phyloP scores from a whole-genome alignment of 2,329 filamentous ascomycete species.

The Paracoccidioides brasiliensis region DNA sequence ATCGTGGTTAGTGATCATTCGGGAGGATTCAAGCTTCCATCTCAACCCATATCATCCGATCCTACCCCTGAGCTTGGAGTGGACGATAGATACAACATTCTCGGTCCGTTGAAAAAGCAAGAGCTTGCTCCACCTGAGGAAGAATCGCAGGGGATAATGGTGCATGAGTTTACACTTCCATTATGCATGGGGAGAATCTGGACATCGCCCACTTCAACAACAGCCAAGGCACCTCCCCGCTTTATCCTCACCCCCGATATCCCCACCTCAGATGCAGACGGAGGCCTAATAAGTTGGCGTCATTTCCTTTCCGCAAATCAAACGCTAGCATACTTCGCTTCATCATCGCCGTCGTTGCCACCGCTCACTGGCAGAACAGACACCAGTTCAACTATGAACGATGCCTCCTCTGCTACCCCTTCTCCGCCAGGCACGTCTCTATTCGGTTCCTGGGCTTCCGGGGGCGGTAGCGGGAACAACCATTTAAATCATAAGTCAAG shows the following conservation, averaged over 20 bases:
- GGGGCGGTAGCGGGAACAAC: constrained; percentile 1
- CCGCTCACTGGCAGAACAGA: constrained; percentile 4
- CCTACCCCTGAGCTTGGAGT: constrained; percentile 20
- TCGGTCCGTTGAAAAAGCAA: constrained; percentile 4
- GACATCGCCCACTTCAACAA: constrained; percentile 2
- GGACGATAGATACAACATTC: constrained; percentile 14
- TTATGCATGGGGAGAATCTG: constrained; percentile 28
- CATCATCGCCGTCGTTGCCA: constrained; percentile 19
- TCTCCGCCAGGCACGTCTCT: constrained; percentile 8
- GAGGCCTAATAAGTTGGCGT: constrained; percentile 33
- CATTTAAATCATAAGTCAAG: constrained; percentile 3
- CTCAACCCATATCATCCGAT: constrained; percentile 8
- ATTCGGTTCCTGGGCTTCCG: constrained; percentile 8
- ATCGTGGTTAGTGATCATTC: constrained; percentile 32
- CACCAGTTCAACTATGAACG: constrained; percentile 5
- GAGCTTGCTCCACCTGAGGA: not conserved
- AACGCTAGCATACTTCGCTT: constrained; percentile 25
- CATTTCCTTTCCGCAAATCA: constrained; percentile 31
- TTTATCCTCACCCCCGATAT: constrained; percentile 33
- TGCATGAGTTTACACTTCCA: constrained; percentile 31
- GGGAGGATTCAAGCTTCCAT: constrained; percentile 18
- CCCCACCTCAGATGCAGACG: constrained; percentile 29
- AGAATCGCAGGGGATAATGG: constrained; percentile 14
- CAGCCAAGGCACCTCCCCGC: constrained; percentile 17
- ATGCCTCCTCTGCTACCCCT: constrained; percentile 4